phyloP scores from a whole-genome alignment of 495 filamentous ascomycete species.

The Cenococcum geophilum region DNA sequence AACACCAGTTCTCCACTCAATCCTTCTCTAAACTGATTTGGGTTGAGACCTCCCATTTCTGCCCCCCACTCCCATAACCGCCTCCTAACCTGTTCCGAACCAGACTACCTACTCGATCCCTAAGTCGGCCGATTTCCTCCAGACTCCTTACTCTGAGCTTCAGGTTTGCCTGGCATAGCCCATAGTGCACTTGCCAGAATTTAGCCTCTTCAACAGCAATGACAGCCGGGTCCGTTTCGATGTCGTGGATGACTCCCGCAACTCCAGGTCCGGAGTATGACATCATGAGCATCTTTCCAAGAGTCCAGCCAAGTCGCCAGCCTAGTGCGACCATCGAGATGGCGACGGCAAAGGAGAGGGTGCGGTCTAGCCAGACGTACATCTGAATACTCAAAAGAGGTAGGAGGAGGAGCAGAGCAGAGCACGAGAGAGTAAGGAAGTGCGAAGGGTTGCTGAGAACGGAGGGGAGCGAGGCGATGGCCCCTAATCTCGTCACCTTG shows the following conservation, averaged over 20 bases:
- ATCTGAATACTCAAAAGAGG: constrained; percentile 71
- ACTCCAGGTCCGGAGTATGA: constrained; percentile 66
- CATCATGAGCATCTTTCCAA: constrained; percentile 94
- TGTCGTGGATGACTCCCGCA: constrained; percentile 70
- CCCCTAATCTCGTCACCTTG: constrained; percentile 70
- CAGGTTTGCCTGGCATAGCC: constrained; percentile 88
- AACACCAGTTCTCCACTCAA: constrained; percentile 13
- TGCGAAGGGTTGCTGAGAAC: constrained; percentile 88
- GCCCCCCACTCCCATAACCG: constrained; percentile 70
- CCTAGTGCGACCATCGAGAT: constrained; percentile 82
- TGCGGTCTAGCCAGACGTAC: constrained; percentile 73
- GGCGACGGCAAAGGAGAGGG: constrained; percentile 72
- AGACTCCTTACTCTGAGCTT: constrained; percentile 67
- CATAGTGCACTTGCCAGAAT: constrained; percentile 99
- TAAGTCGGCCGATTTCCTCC: constrained; percentile 58
- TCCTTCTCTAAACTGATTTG: constrained; percentile 40
- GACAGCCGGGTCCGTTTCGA: constrained; percentile 71
- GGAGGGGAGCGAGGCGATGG: constrained; percentile 73
- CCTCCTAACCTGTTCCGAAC: constrained; percentile 83
- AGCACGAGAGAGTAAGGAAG: constrained; percentile 83
- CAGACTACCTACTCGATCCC: constrained; percentile 67
- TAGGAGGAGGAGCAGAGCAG: constrained; percentile 70
- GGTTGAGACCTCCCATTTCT: constrained; percentile 77
- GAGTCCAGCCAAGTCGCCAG: constrained; percentile 68
- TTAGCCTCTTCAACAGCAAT: constrained; percentile 75